These are phyloP conservation scores for Blastobotrys arbuscula DNA, from an alignment of 1,139 yeast species.

Conservation along the genomic window DNA sequence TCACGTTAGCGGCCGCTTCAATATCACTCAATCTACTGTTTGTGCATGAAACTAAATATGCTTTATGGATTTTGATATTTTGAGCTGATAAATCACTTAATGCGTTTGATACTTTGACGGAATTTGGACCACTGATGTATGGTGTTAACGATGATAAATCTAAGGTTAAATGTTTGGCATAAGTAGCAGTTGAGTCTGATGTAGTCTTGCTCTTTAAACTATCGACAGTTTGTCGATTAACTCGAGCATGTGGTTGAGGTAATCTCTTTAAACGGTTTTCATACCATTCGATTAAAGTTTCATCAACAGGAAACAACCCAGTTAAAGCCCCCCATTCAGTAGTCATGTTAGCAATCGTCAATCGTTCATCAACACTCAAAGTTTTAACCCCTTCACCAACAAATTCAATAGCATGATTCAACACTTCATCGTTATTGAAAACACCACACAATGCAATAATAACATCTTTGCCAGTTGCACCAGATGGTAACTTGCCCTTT, in stretches of 20 bases:
- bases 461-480: slow-evolving; percentile 94
- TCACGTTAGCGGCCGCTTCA: slow-evolving; percentile 86
- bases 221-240: slow-evolving; percentile 55
- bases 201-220: slow-evolving; percentile 35
- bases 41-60: slow-evolving; percentile 96
- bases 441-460: slow-evolving; percentile 93
- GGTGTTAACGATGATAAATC: slow-evolving; percentile 87
- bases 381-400: slow-evolving; percentile 76
- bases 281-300: slow-evolving; percentile 71
- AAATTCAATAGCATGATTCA: slow-evolving; percentile 96
- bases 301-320: slow-evolving; percentile 93
- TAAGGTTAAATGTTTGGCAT: slow-evolving; percentile 79
- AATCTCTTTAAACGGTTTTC: slow-evolving; percentile 56
- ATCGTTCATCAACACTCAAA: slow-evolving; percentile 80
- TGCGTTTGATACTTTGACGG: slow-evolving; percentile 84
- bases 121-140: slow-evolving; percentile 91
- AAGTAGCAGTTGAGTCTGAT: slow-evolving; percentile 72
- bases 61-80: slow-evolving; percentile 79
- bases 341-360: slow-evolving; percentile 97
- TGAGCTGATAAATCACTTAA: slow-evolving; percentile 67
- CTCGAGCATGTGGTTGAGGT: slow-evolving; percentile 82
- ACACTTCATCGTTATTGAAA: slow-evolving; percentile 92
- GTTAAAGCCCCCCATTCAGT: slow-evolving; percentile 99
- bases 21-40: slow-evolving; percentile 90
- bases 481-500: slow-evolving; percentile 71